Base-by-base conservation (phyloP, 2,329 filamentous ascomycete species). In the Colletotrichum musae region DNA sequence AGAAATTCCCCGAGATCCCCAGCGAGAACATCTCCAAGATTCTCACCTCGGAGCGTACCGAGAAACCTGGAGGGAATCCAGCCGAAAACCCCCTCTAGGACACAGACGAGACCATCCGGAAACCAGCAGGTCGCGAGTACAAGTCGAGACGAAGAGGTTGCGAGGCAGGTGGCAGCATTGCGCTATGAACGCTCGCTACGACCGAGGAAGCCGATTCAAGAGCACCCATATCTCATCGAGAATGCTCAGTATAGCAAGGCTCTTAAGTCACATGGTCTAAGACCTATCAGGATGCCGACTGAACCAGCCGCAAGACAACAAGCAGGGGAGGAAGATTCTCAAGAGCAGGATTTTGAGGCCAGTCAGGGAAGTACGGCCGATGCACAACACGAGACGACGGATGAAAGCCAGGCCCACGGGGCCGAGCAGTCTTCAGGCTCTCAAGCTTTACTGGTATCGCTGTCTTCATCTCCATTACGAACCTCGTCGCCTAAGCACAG, bases 151-250 rank as follows among this genome's bases (percentile, higher is more conserved):
- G 56, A 41, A 26, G 45, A 69, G 45, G 39, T 62, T 54, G 16
- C 74, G 74, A 58, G 69, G 32, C 52, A 64, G n/a, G 56, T 77
- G 6, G 73, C 75, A 15, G 68, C 80, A 32, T 79, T n/a, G 47
- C 47, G 78, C 13, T 77, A 81, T 53, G 81, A 84, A 70, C 83
- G 87, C 41, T 88, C 85, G 4, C 78, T 90, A n/a, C 83, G 88
- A 6, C 87, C 87, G 1, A 83, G 88, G 21, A 90, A 89, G 70
- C 87, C 87, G 1, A 90, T 90, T 6, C 88, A 90, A 74, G 82
- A 89, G 73, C 87, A 89, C 52, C 88, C 88, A 4, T 90, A 90
- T 71, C 77, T 86, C 6, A 78, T 89, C 4, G 88, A 90, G 71
- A 86, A 83, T 73, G 87, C 83, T 0, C 83, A 85, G 32, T 89